Evolutionary conservation across 2,329 filamentous ascomycete species (phyloP).

Genomic region (Blastomyces silverae): DNA sequence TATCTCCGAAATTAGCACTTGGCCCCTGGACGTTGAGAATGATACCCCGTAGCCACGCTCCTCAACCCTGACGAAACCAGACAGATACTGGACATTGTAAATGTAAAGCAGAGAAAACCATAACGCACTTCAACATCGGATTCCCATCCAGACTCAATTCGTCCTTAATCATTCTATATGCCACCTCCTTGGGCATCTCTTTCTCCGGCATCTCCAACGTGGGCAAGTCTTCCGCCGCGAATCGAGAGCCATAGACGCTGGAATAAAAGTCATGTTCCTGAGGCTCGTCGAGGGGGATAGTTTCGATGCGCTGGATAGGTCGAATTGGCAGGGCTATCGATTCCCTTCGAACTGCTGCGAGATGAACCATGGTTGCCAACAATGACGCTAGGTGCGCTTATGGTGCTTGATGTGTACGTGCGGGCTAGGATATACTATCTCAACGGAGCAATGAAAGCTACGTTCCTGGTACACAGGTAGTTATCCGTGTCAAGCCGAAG

Average conservation of each 20-base stretch:
- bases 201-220: constrained; percentile 77
- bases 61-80: neutral
- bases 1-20: neutral
- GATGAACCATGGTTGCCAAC: constrained; percentile 35
- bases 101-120: neutral
- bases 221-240: constrained; percentile 73
- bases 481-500: neutral
- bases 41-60: neutral
- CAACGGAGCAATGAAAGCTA: neutral
- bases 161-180: constrained; percentile 97
- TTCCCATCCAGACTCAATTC: constrained; percentile 87
- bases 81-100: neutral
- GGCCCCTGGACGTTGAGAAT: too few species aligned
- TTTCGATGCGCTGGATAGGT: constrained; percentile 40
- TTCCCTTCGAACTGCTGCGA: constrained; percentile 36
- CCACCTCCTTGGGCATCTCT: constrained; percentile 86
- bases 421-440: neutral
- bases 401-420: neutral
- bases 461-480: neutral
- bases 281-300: constrained; percentile 41
- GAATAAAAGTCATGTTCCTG: constrained; percentile 54
- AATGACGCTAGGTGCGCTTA: neutral
- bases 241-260: constrained; percentile 81
- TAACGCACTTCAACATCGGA: constrained; percentile 60
- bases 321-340: constrained; percentile 33